Conservation (phyloP, 768 basidiomycete genomes). For the Tylopilus felleus region DNA sequence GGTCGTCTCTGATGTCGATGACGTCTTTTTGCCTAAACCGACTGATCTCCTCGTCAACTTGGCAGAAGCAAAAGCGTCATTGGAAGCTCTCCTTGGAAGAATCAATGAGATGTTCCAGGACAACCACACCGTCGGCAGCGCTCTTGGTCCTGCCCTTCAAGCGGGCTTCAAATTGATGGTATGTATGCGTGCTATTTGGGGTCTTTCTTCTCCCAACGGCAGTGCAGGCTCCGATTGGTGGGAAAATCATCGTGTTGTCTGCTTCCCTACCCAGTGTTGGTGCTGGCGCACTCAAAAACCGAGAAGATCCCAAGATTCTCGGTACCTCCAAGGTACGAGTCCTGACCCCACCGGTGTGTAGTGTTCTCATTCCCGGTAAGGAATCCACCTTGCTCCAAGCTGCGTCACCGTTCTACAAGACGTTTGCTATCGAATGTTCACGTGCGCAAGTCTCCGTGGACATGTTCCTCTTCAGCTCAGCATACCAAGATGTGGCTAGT, state of each 20-base stretch:
- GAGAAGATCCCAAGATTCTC: slow-evolving; percentile 94
- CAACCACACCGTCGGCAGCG: slow-evolving; percentile 89
- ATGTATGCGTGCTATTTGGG: slow-evolving; percentile 10
- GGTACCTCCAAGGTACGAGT: slow-evolving; percentile 81
- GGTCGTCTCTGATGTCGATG: slow-evolving; percentile 94
- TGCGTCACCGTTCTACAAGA: slow-evolving; percentile 96
- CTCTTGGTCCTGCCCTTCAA: slow-evolving; percentile 91
- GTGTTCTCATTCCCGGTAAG: slow-evolving; percentile 34
- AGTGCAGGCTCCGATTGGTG: slow-evolving; percentile 81
- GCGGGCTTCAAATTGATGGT: slow-evolving; percentile 96
- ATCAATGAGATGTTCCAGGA: slow-evolving; percentile 98
- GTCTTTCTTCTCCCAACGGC: not conserved
- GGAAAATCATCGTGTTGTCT: slow-evolving; percentile 87
- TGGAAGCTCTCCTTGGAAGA: slow-evolving; percentile 78
- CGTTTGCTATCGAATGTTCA: slow-evolving; percentile 97
- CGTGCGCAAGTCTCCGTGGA: slow-evolving; percentile 96
- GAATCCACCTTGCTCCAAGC: slow-evolving; percentile 92
- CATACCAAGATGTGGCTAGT: slow-evolving; percentile 93
- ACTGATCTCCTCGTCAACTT: slow-evolving; percentile 95
- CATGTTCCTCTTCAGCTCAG: slow-evolving; percentile 96
- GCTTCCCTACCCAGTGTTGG: slow-evolving; percentile 86
- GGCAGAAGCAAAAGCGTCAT: slow-evolving; percentile 71
- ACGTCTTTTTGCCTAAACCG: slow-evolving; percentile 97
- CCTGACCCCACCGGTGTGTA: not conserved
- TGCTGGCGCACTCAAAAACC: slow-evolving; percentile 87